These are phyloP conservation scores for Calocybe indica DNA, from an alignment of 768 basidiomycete genomes.

Conservation along the genomic window DNA sequence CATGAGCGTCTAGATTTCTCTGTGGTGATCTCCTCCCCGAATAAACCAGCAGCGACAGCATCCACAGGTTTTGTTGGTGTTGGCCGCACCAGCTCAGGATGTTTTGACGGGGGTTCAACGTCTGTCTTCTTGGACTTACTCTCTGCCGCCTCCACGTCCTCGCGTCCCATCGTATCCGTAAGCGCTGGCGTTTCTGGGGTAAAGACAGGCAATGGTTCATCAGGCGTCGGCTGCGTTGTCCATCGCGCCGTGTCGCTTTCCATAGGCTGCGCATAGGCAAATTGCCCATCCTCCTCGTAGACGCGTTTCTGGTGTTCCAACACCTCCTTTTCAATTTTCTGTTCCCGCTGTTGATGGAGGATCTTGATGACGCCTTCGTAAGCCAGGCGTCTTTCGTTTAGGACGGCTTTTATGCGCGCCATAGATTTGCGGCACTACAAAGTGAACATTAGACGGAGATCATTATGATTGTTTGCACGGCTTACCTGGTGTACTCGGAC, in stretches of 20 bases:
- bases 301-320: slow-evolving; percentile 16
- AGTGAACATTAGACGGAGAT: neutral
- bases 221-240: too few species aligned
- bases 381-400: slow-evolving; percentile 86
- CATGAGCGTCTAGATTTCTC: neutral
- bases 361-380: slow-evolving; percentile 63
- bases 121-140: neutral
- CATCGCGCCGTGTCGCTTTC: neutral
- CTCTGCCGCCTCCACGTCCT: slow-evolving; percentile 4
- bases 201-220: too few species aligned
- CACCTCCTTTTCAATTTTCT: slow-evolving; percentile 20
- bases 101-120: neutral
- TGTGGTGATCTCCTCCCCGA: slow-evolving; percentile 8
- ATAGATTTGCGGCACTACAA: slow-evolving; percentile 85
- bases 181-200: too few species aligned
- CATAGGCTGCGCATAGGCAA: slow-evolving; percentile 10
- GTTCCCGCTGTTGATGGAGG: slow-evolving; percentile 27
- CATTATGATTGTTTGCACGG: slow-evolving; percentile 1
- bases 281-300: slow-evolving; percentile 15
- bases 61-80: slow-evolving; percentile 9
- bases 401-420: slow-evolving; percentile 91
- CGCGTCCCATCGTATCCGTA: slow-evolving; percentile 9
- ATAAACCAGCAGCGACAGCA: slow-evolving; percentile 17
- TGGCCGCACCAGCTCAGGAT: neutral
- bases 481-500: slow-evolving; percentile 41